A percentile compares a stretch with the other conserved stretches of the same genome.
Evolutionary conservation across 2,329 filamentous ascomycete genomes (phyloP).

Genomic region (Trichoderma guizhouense): DNA sequence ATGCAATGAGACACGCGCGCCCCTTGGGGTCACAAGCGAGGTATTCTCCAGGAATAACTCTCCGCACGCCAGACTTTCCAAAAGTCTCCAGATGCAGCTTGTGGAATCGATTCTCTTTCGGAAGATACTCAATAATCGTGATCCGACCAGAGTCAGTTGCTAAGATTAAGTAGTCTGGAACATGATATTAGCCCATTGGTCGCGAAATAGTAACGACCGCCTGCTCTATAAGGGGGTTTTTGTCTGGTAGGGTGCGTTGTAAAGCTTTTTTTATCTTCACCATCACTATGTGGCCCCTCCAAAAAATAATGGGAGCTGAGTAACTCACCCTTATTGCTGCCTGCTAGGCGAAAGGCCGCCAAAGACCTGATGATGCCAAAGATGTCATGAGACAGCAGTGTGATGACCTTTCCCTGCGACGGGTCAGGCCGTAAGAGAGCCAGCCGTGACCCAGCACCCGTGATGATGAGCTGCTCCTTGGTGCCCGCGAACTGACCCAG

Average conservation of each 20-base stretch:
- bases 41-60: conserved; percentile 94
- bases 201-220: conserved; percentile 28
- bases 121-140: conserved; percentile 87
- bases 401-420: conserved; percentile 78
- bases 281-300: conserved; percentile 19
- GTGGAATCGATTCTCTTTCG: conserved; percentile 80
- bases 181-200: conserved; percentile 27
- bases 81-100: conserved; percentile 95
- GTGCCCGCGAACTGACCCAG: conserved; percentile 94
- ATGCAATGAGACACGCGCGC: conserved; percentile 88
- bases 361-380: conserved; percentile 94
- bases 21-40: conserved; percentile 94
- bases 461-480: conserved; percentile 96
- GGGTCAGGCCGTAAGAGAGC: conserved; percentile 84
- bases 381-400: conserved; percentile 84
- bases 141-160: conserved; percentile 95
- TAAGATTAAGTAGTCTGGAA: conserved; percentile 88
- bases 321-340: conserved; percentile 92
- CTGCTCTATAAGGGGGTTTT: conserved; percentile 18
- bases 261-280: conserved; percentile 21
- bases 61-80: conserved; percentile 90
- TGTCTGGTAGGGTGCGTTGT: conserved; percentile 24
- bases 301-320: conserved; percentile 6
- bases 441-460: conserved; percentile 85
- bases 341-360: conserved; percentile 85